Conservation (phyloP, 31 red algal genomes). For the Porphyra umbilicalis region DNA sequence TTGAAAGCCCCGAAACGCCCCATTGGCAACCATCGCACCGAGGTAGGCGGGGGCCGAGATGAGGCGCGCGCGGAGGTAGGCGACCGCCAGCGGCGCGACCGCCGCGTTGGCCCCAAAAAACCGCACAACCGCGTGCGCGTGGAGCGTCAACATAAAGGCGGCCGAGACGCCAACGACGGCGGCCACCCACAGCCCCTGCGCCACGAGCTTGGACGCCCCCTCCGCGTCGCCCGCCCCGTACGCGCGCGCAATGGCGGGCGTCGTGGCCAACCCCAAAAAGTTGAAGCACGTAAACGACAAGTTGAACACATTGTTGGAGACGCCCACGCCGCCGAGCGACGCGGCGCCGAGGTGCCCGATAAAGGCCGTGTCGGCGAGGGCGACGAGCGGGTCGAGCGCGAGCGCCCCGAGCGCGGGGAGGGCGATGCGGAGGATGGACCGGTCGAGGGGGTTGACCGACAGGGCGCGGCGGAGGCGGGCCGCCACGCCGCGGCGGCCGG, state of each 20-base stretch:
- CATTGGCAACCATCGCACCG: slow-evolving; percentile 77
- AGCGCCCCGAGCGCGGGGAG: slow-evolving; percentile 92
- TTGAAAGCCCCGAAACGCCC: slow-evolving; percentile 89
- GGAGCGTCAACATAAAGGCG: slow-evolving; percentile 30
- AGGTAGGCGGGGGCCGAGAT: slow-evolving; percentile 84
- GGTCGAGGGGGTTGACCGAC: slow-evolving; percentile 29
- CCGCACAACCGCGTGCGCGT: slow-evolving; percentile 42
- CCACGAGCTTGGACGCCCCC: slow-evolving; percentile 58
- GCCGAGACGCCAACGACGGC: slow-evolving; percentile 53
- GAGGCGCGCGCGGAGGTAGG: slow-evolving; percentile 77
- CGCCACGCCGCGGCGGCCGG: neutral
- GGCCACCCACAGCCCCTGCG: slow-evolving; percentile 85
- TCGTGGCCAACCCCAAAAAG: slow-evolving; percentile 92
- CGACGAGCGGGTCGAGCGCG: slow-evolving; percentile 89
- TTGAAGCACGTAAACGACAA: slow-evolving; percentile 89
- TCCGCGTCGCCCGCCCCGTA: slow-evolving; percentile 40
- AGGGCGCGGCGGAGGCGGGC: neutral
- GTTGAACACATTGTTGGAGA: slow-evolving; percentile 94
- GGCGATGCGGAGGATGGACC: slow-evolving; percentile 62
- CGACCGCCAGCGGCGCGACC: slow-evolving; percentile 66
- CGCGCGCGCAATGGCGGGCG: slow-evolving; percentile 82
- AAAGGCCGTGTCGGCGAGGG: slow-evolving; percentile 91
- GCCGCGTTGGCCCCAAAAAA: slow-evolving; percentile 80
- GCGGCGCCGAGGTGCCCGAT: slow-evolving; percentile 79
- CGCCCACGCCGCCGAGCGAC: slow-evolving; percentile 84